Percentiles rank a stretch among this genome's conserved stretches.
Conservation (phyloP, 306 rosid species). For the Begonia peltatifolia region DNA sequence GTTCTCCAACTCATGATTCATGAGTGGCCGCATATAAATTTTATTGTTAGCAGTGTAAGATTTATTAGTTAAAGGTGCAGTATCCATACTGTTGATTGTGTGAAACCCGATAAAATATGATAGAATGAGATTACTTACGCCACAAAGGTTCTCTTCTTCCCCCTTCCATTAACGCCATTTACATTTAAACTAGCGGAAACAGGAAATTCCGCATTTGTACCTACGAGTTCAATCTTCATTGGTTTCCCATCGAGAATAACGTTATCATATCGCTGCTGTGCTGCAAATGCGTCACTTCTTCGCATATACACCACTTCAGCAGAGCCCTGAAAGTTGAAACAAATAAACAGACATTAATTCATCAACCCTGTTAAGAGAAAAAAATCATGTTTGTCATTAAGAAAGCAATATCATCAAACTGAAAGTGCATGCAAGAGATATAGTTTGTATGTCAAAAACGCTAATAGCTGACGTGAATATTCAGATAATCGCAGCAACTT, state of each 20-base stretch:
- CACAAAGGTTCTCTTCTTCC: constrained; percentile 71
- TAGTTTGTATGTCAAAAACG: not conserved
- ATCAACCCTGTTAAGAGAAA: not conserved
- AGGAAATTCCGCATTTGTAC: constrained; percentile 49
- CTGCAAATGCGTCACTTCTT: constrained; percentile 96
- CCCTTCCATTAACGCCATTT: constrained; percentile 63
- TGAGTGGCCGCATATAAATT: too few relatives aligned
- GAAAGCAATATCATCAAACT: not conserved
- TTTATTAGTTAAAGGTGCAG: too few relatives aligned
- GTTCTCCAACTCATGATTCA: too few relatives aligned
- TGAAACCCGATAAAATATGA: not conserved
- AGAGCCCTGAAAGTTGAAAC: constrained; percentile 41
- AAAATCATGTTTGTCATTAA: not conserved
- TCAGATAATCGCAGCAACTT: constrained; percentile 16
- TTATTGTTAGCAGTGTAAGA: too few relatives aligned
- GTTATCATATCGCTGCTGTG: constrained; percentile 73
- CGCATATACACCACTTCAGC: constrained; percentile 89
- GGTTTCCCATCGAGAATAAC: constrained; percentile 89
- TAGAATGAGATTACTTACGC: constrained; percentile 34
- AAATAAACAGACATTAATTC: not conserved
- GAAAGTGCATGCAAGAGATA: not conserved
- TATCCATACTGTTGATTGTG: not conserved
- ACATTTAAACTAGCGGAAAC: constrained; percentile 78
- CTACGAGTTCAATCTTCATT: constrained; percentile 87
- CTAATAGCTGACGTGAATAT: not conserved